Conservation (phyloP, 2,329 filamentous ascomycete species). For the Fusarium sp. region DNA sequence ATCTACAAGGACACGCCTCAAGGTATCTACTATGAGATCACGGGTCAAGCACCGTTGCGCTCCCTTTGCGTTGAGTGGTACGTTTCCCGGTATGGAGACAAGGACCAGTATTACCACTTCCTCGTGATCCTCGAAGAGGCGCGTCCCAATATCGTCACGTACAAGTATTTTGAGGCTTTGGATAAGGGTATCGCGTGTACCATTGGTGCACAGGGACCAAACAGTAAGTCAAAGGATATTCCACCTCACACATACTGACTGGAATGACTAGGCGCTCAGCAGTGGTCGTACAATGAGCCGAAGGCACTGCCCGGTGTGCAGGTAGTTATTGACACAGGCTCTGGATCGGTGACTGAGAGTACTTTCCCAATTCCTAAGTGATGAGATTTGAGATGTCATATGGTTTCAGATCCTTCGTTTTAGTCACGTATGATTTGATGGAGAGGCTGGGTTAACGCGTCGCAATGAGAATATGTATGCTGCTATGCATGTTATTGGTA, state of each 20-base stretch:
- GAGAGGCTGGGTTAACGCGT: neutral
- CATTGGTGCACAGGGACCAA: constrained; percentile 3
- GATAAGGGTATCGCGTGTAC: constrained; percentile 1
- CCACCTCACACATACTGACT: neutral
- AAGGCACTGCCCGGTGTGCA: constrained; percentile 5
- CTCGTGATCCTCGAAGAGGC: neutral
- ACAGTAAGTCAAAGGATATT: neutral
- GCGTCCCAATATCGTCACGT: constrained; percentile 2
- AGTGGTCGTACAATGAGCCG: constrained; percentile 6
- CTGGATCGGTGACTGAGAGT: neutral
- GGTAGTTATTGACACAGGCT: neutral
- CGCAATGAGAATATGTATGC: neutral
- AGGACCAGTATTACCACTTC: constrained; percentile 6
- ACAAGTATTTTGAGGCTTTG: constrained; percentile 5
- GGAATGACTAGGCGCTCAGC: neutral
- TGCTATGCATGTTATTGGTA: neutral
- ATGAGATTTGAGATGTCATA: too few relatives aligned
- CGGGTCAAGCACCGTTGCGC: neutral
- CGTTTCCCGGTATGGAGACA: constrained; percentile 5
- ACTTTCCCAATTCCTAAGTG: neutral
- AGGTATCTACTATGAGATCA: constrained; percentile 2
- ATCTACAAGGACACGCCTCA: constrained; percentile 9
- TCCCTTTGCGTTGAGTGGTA: constrained; percentile 3
- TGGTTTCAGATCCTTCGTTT: neutral
- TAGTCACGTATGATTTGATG: neutral